Base-by-base conservation (phyloP, 306 rosid genomes). In the Begonia loranthoides region DNA sequence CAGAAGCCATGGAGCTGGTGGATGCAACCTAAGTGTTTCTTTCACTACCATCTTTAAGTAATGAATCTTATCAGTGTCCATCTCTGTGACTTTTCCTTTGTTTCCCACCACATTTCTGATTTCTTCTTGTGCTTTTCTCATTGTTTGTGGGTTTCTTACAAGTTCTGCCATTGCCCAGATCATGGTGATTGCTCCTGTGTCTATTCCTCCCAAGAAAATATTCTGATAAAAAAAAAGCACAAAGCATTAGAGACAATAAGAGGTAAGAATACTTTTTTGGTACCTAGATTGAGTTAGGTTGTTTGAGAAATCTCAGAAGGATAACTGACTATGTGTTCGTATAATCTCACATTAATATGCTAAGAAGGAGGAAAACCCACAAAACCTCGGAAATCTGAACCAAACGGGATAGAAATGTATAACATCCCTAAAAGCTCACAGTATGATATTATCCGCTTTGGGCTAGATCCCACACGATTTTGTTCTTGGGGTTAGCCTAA, bases 11-110 rank as follows among this genome's bases (percentile, higher is more conserved):
- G 82, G 60, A 1, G 56, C 71, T 52, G 80, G 75, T 10, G 75
- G 82, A 36, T 79, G 87, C 36, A 79, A 15, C 33, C 87, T 63
- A 0, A 79, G 8, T 12, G 75, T 47, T 34, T 75, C 82, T 51
- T 79, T 79, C 10, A 79, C 36, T 12, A 79, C 57, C 68, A 56
- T 52, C 24, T 79, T 79, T 17, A 79, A 45, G 15, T 72, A 75
- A 1, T n/a, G n/a, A 17, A 73, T 69, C 10, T 52, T 24, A 1
- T 65, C 55, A 5, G 21, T 65, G 13, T 70, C 79, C 0, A 16
- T 52, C 39, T 70, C 78, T 10, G 22, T 36, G 17, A 76, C 59
- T 47, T 41, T 58, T 24, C 56, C 58, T 62, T 57, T 76, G 14
- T 51, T 56, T 21, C 50, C 50, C 1, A 40, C 2, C 15, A 59